phyloP scores from a whole-genome alignment of 2,329 filamentous ascomycete genomes.

The Fusarium secorum region DNA sequence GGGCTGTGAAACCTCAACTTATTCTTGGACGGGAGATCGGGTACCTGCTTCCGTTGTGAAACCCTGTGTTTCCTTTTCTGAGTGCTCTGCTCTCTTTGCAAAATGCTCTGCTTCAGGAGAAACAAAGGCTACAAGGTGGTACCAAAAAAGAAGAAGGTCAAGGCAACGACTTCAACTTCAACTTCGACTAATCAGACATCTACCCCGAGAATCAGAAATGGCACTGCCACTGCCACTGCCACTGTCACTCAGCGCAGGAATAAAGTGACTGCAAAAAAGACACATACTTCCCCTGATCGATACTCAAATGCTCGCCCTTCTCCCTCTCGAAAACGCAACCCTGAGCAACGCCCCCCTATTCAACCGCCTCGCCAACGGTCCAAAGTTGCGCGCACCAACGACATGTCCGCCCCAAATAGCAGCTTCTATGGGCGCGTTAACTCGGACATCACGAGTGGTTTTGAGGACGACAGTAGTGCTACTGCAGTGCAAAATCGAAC shows the following conservation, averaged over 20 bases:
- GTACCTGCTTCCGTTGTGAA: neutral
- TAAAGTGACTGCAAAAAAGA: neutral
- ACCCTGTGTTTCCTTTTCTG: neutral
- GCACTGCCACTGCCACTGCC: neutral
- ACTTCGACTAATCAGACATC: neutral
- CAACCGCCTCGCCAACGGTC: neutral
- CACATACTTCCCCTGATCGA: neutral
- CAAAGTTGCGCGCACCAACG: slow-evolving; percentile 38
- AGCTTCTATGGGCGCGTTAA: slow-evolving; percentile 44
- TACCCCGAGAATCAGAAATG: neutral
- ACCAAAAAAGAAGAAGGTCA: slow-evolving; percentile 29
- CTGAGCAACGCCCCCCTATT: neutral
- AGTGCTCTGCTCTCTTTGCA: neutral
- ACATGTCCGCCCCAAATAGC: slow-evolving; percentile 40
- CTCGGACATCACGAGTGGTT: slow-evolving; percentile 44
- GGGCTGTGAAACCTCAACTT: neutral
- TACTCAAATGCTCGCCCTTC: neutral
- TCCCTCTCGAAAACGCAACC: neutral
- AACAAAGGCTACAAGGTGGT: slow-evolving; percentile 37
- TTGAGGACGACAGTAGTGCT: slow-evolving; percentile 42
- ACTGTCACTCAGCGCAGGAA: neutral
- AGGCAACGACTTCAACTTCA: slow-evolving; percentile 2
- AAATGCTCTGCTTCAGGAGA: slow-evolving; percentile 41
- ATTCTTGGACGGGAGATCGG: neutral
- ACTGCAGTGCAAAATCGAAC: neutral